Base-by-base conservation (phyloP, 2,329 filamentous ascomycete species). In the Fusarium concolor region DNA sequence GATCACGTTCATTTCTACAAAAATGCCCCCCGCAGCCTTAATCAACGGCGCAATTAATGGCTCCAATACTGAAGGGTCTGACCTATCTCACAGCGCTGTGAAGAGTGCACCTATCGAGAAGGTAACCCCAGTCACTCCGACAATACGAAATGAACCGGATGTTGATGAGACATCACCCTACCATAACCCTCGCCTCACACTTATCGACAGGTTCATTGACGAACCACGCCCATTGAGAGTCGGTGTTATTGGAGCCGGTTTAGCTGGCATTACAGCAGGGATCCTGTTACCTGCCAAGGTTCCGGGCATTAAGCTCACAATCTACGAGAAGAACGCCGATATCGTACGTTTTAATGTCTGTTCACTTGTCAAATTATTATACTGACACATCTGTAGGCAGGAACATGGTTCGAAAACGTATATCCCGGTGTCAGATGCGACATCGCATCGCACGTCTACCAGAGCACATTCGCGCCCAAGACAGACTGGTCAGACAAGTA, bases 401-500 rank as follows among this genome's bases (percentile, higher is more conserved):
- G 85, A 2, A 86, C 83, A 5, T 87, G 84, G 85, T 80, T 84
- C 47, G 84, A 85, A 61, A 87, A 86, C 55, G 74, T 81, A 6
- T 91, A 91, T 65, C 89, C 89, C 0, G 89, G 89, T 3, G 87
- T 90, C 1, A 80, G 88, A 41, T 92, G 90, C 68, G 89, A 92
- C 28, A 86, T 92, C 15, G 89, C 90, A 0, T 86, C 89, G 1
- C 88, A 91, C 74, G 88, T 90, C 20, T 93, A 93, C 70, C 90
- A 92, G 72, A 86, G 86, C 10, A 88, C 87, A 0, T 92, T 92
- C 74, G 82, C 83, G 9, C 89, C 89, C 1, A 92, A 92, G 56
- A 86, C 84, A 0, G 82, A 91, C 67, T 93, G 91, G 91, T 84
- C 84, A 0, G 88, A 92, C 69, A 83, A 89, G 61, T 93, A 91